Base-by-base conservation (phyloP, 805 yeast species). In the Tanozyma kutaoensis region DNA sequence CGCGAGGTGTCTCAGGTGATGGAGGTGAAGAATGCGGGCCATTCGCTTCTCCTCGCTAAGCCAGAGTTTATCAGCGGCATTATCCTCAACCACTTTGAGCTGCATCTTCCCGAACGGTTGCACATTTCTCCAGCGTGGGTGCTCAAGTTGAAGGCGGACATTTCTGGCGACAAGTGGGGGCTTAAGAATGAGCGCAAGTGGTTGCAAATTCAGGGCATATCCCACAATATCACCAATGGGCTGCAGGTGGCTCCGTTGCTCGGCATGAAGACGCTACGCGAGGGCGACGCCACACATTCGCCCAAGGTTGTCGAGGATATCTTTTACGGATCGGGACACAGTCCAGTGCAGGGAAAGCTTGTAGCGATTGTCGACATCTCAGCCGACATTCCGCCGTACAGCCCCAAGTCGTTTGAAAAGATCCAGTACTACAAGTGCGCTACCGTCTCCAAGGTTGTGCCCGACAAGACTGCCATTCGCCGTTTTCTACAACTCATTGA, bases 111-210 rank as follows among this genome's bases (percentile, higher is more conserved):
- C 13, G 57, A 54, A 24, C 29, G 65, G 21, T 51, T 67, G 26
- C 66, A 73, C 37, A 15, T 15, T 7, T 69, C 74, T 13, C 69
- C 77, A 15, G 68, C 79, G 2, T 78, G 86, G 86, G 82, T 76
- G 25, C 56, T 78, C 28, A 61, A 67, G 34, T 59, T 71, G 12
- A 68, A 72, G 39, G 79, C 79, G 3, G 62, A 69, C 28, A 62
- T 71, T 10, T 64, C 71, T 15, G 78, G 77, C 2, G 78, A 70
- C 39, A 78, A 79, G 48, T 79, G 88, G 88, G 80, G 84, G 14
- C 50, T 79, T 35, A 78, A 78, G 47, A 79, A 78, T 42, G 79
- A 76, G 42, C 62, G 58, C 33, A 79, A 78, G 45, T 79, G 91
- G 88, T 59, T 62, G 42, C 53, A 61, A 19, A 57, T 72, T 5